Evolutionary conservation across 2,329 filamentous ascomycete genomes (phyloP), one percentile per base, ranked within the genome.

Genomic region (Nemania serpens): DNA sequence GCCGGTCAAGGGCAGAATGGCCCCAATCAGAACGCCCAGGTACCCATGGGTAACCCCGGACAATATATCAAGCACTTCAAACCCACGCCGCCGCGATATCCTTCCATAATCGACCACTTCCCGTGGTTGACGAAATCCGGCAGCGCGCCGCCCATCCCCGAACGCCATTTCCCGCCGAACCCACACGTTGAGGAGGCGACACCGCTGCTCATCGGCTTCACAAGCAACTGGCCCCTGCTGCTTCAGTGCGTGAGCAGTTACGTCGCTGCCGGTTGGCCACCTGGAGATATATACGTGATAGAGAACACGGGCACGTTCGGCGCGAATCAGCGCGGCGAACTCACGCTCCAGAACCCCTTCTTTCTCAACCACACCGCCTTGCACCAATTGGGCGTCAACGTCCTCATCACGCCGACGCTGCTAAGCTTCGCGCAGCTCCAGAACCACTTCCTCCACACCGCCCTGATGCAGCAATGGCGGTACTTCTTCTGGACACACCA

Each of bases 301-400:
- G 83, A 85, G 66, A 85, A 85, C 70, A 85, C 79, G 13, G 82
- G 82, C 13, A 78, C 78, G 3, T 81, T 84, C 73, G 71, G 78
- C 54, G 75, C 79, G 10, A 85, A 85, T 64, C 71, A 74, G 46
- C 68, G 76, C n/a, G 71, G 73, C 0, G 68, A 73, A 18, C 73
- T 84, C 29, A 77, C 78, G 0, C 69, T 81, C 3, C 78, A 84
- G 55, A 84, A 85, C 60, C 82, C 81, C 0, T 84, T 83, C 70
- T 84, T 80, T 68, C 73, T 86, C 9, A 81, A 85, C 69, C 78
- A 84, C 65, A 78, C 77, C 1, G 77, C 79, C 29, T 73, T 84
- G 0, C 65, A 71, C 1, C 69, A 72, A 57, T 74, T 84, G 20
- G 82, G 82, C 11, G 81, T 85, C n/a, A 79, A 81, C 34, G 73